phyloP scores from a whole-genome alignment of 345 rosid genomes.

The Aurinia saxatilis region DNA sequence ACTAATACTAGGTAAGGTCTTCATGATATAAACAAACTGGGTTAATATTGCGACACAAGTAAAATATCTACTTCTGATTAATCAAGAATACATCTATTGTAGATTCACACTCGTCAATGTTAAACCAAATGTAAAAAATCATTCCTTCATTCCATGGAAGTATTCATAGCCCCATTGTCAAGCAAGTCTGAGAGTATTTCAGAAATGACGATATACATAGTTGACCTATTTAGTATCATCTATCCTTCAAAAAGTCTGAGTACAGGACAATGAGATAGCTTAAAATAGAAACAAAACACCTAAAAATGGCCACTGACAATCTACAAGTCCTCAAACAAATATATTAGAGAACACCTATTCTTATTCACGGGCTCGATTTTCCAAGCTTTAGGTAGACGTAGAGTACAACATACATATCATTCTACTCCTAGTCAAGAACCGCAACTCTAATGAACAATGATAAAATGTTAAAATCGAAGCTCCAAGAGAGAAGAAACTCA shows the following conservation, averaged over 20 bases:
- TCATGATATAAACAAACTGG: background rate
- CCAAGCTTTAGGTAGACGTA: no score
- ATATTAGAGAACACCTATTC: no score
- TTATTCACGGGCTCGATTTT: no score
- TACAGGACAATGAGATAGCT: no score
- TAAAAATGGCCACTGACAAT: no score
- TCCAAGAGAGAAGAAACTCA: constrained; percentile 37
- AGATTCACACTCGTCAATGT: background rate
- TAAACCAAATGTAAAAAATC: background rate
- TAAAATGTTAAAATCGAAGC: no score
- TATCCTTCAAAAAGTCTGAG: no score
- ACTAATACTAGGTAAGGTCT: background rate
- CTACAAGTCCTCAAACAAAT: no score
- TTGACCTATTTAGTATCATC: background rate
- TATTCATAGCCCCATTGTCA: background rate
- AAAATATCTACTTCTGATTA: background rate
- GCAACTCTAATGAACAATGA: background rate
- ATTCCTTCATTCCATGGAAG: background rate
- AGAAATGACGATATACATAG: background rate
- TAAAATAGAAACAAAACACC: no score
- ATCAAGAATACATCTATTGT: background rate
- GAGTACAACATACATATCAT: background rate
- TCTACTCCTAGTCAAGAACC: background rate
- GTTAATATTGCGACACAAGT: background rate
- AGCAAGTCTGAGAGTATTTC: background rate